Conservation (phyloP, 345 rosid genomes). For the Citrus glauca region DNA sequence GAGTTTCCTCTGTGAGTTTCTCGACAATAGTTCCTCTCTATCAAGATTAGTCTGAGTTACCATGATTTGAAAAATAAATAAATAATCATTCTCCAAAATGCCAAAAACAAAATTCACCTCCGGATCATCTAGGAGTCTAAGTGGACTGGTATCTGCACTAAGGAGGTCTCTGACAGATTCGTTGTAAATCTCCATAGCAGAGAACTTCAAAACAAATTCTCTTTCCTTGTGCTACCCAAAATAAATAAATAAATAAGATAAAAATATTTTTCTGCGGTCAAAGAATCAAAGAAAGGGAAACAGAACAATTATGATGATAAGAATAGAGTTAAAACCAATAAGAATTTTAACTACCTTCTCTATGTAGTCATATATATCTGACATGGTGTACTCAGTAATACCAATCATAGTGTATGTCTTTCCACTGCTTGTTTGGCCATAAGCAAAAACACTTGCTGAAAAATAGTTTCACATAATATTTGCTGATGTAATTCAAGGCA, state of each 20-base stretch:
- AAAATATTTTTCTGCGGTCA: background rate
- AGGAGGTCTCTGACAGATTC: conserved; percentile 94
- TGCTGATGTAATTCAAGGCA: background rate
- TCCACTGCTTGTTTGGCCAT: conserved; percentile 98
- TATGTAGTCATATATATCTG: conserved; percentile 77
- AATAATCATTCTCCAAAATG: background rate
- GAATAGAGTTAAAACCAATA: background rate
- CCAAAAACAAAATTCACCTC: conserved; percentile 56
- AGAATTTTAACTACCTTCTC: conserved; percentile 46
- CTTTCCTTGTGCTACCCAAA: conserved; percentile 73
- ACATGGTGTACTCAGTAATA: conserved; percentile 66
- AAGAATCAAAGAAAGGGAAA: conserved; percentile 5
- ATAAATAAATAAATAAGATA: background rate
- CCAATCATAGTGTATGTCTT: conserved; percentile 93
- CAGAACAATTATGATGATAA: background rate
- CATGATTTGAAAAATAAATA: background rate
- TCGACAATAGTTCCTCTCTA: conserved; percentile 94
- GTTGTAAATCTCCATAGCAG: conserved; percentile 95
- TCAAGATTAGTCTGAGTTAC: conserved; percentile 22
- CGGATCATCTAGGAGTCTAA: conserved; percentile 89
- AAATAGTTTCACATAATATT: conserved; percentile 8
- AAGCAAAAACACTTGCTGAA: conserved; percentile 93
- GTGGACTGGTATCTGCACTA: conserved; percentile 60
- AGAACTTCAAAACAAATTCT: conserved; percentile 68
- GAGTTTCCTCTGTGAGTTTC: conserved; percentile 74